Percentiles rank a stretch among this genome's conserved stretches.
phyloP scores from a whole-genome alignment of 1,284 basidiomycete species.

The Amylostereum areolatum region DNA sequence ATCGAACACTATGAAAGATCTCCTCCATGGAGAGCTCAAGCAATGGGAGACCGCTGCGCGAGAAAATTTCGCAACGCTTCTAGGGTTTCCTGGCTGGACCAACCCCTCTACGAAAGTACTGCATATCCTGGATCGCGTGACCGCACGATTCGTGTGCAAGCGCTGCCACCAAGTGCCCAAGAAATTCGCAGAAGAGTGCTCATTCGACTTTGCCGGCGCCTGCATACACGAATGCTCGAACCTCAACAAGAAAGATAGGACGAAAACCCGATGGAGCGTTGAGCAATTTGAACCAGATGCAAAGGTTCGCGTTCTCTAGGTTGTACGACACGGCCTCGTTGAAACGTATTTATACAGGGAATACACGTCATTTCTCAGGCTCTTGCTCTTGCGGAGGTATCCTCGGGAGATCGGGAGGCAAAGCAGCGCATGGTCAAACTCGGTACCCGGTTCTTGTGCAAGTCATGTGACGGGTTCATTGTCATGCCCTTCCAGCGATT shows the following conservation, averaged over 20 bases:
- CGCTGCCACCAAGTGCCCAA: slow-evolving; percentile 35
- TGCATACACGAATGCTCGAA: slow-evolving; percentile 51
- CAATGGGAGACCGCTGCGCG: slow-evolving; percentile 42
- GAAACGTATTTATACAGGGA: slow-evolving; percentile 27
- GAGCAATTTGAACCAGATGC: slow-evolving; percentile 49
- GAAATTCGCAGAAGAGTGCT: slow-evolving; percentile 30
- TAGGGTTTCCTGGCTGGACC: slow-evolving; percentile 48
- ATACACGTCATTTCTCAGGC: slow-evolving; percentile 33
- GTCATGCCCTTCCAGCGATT: slow-evolving; percentile 44
- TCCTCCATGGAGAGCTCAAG: slow-evolving; percentile 31
- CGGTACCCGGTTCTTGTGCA: slow-evolving; percentile 37
- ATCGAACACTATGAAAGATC: slow-evolving; percentile 3
- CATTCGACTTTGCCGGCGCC: slow-evolving; percentile 48
- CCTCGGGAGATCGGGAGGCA: slow-evolving; percentile 27
- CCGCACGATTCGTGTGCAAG: slow-evolving; percentile 53
- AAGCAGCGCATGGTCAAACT: slow-evolving; percentile 17
- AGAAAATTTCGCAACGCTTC: slow-evolving; percentile 32
- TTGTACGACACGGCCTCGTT: background rate
- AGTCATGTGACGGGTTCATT: slow-evolving; percentile 44
- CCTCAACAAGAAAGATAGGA: slow-evolving; percentile 21
- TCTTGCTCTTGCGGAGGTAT: slow-evolving; percentile 24
- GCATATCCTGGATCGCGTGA: slow-evolving; percentile 51
- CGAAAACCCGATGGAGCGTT: slow-evolving; percentile 37
- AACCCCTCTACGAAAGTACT: slow-evolving; percentile 36
- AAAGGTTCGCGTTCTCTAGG: slow-evolving; percentile 38